These are phyloP conservation scores for Entamoeba moshkovskii DNA, from an alignment of 208 protist species.

Conservation along the genomic window DNA sequence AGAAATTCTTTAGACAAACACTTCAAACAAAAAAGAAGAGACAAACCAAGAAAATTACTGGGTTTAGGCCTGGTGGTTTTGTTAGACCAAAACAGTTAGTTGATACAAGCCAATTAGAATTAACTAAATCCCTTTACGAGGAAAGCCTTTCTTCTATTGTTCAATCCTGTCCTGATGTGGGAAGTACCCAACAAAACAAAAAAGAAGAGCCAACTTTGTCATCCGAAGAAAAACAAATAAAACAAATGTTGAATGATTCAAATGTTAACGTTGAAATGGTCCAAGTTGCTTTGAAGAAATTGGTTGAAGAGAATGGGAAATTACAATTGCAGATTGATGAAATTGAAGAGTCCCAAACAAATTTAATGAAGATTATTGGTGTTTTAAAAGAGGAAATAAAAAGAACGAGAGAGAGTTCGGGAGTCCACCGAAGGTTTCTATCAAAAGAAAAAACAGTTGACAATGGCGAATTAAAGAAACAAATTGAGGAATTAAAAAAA, in stretches of 20 bases:
- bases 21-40: not conserved
- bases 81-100: not conserved
- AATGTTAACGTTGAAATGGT: not conserved
- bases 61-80: not conserved
- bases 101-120: not conserved
- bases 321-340: not conserved
- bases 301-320: not conserved
- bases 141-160: not conserved
- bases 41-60: not conserved
- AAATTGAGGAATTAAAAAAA: not conserved
- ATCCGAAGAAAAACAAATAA: not conserved
- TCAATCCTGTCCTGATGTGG: too few species aligned
- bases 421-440: not conserved
- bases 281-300: not conserved
- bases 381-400: not conserved
- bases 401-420: not conserved
- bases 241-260: not conserved
- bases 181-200: not conserved
- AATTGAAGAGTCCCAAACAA: not conserved
- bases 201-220: not conserved
- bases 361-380: not conserved
- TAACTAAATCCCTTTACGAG: not conserved
- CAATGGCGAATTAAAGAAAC: not conserved
- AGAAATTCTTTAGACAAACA: not conserved
- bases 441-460: not conserved